Evolutionary conservation across 805 yeast genomes (phyloP).

Genomic region (Ogataea polymorpha): DNA sequence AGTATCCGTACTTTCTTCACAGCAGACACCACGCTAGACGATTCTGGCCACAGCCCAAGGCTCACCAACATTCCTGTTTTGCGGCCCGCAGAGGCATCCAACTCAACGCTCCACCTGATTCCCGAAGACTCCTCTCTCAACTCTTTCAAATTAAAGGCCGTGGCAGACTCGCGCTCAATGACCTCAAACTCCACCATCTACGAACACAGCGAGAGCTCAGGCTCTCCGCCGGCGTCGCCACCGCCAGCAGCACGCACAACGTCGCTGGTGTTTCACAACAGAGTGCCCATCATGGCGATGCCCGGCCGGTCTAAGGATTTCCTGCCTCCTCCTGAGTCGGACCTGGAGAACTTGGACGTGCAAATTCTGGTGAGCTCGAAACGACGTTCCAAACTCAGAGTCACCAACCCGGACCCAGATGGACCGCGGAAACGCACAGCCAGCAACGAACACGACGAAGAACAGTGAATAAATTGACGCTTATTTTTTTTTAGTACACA

Average conservation of each 20-base stretch:
- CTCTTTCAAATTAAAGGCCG: conserved; percentile 11
- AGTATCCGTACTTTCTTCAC: conserved; percentile 27
- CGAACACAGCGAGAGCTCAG: conserved; percentile 2
- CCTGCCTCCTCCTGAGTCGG: conserved; percentile 32
- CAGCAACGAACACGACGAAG: conserved; percentile 29
- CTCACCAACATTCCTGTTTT: conserved; percentile 5
- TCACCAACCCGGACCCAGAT: conserved; percentile 59
- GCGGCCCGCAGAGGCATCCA: conserved; percentile 11
- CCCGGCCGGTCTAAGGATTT: conserved; percentile 21
- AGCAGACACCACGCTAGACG: conserved; percentile 23
- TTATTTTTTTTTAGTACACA: conserved; percentile 21
- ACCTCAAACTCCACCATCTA: conserved; percentile 13
- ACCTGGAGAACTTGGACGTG: conserved; percentile 55
- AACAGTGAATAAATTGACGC: neutral
- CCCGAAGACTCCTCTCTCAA: conserved; percentile 26
- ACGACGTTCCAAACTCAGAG: conserved; percentile 55
- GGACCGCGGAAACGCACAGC: conserved; percentile 28
- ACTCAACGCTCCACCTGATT: conserved; percentile 25
- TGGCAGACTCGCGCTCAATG: conserved; percentile 15
- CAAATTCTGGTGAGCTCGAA: conserved; percentile 69
- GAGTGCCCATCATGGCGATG: conserved; percentile 7
- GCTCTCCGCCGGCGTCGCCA: conserved; percentile 7
- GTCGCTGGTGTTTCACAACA: conserved; percentile 16
- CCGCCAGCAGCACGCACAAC: conserved; percentile 14
- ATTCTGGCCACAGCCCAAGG: conserved; percentile 4